Base-by-base conservation (phyloP, 768 basidiomycete genomes). In the Leccinum variicolor region DNA sequence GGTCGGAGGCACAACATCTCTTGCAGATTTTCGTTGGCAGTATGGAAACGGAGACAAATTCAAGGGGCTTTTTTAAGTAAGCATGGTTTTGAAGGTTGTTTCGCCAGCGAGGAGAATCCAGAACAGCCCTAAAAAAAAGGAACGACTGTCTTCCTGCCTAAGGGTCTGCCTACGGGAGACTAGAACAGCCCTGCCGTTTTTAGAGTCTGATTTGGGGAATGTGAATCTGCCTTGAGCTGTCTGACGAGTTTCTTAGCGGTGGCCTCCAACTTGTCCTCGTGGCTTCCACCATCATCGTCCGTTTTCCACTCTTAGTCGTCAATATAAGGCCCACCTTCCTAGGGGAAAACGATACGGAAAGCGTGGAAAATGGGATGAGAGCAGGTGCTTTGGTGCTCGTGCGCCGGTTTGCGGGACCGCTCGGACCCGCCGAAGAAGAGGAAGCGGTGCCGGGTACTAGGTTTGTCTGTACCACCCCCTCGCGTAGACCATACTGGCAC, bases 261-360 rank as follows among this genome's bases (percentile, higher is more conserved):
- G 4, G 70, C 64, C 69, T 89, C 87, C 39, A 90, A 67, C 60
- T 76, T 11, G 72, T 70, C 52, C 85, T 64, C 9, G 74, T 64
- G 4, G 82, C 79, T 58, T 86, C 82, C 6, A 83, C 76, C 48
- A 88, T 79, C 48, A 88, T 79, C 5, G 84, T 86, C 51, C 80
- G 73, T 62, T 78, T 82, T 48, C 76, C 68, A 36, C 72, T 69
- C 1, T 66, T 55, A 26, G 70, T 62, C 29, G 65, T 64, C 26
- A 64, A 60, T 17, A 77, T 66, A n/a, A 78, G 64, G 14, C 77
- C 77, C 13, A 74, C 76, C 50, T 68, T 71, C 29, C 75, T 65
- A 11, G 75, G 69, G 17, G 75, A 77, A 59, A 79, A 80, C 23
- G 74, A 73, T 21, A 74, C 66, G 21, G 76, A 75, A n/a, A 81